A percentile compares a stretch with the other conserved stretches of the same genome.
These are phyloP conservation scores for Cucurbita ficifolia DNA, from an alignment of 306 rosid species.

Conservation along the genomic window DNA sequence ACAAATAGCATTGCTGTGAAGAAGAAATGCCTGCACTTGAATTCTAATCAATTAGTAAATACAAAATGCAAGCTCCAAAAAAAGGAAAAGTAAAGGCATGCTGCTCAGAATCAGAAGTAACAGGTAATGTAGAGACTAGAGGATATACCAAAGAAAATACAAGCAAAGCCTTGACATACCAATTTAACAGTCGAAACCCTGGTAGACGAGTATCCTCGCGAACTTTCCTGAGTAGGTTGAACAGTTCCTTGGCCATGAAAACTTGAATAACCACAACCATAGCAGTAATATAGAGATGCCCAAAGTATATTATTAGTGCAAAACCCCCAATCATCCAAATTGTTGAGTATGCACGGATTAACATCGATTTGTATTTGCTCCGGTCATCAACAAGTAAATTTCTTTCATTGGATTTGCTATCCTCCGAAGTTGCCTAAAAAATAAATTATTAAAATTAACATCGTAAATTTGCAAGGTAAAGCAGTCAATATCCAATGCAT, in stretches of 20 bases:
- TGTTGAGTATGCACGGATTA: constrained; percentile 70
- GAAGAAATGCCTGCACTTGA: constrained; percentile 75
- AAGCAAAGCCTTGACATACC: constrained; percentile 23
- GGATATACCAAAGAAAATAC: constrained; percentile 1
- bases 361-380: constrained; percentile 80
- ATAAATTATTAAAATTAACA: background rate
- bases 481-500: background rate
- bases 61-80: background rate
- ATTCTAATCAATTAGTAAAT: background rate
- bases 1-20: constrained; percentile 97
- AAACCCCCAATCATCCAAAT: constrained; percentile 99
- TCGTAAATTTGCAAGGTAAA: background rate
- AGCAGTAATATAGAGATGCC: constrained; percentile 89
- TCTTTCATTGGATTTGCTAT: constrained; percentile 45
- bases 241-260: constrained; percentile 87
- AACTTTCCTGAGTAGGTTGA: constrained; percentile 72
- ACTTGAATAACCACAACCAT: constrained; percentile 95
- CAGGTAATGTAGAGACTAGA: background rate
- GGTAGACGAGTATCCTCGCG: constrained; percentile 83
- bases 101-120: background rate
- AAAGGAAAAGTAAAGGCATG: background rate
- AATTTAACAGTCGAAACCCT: constrained; percentile 90
- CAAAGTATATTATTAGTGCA: constrained; percentile 60
- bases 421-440: constrained; percentile 39
- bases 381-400: constrained; percentile 63